phyloP scores from a whole-genome alignment of 495 filamentous ascomycete species.

The Parathielavia hyrcaniae region DNA sequence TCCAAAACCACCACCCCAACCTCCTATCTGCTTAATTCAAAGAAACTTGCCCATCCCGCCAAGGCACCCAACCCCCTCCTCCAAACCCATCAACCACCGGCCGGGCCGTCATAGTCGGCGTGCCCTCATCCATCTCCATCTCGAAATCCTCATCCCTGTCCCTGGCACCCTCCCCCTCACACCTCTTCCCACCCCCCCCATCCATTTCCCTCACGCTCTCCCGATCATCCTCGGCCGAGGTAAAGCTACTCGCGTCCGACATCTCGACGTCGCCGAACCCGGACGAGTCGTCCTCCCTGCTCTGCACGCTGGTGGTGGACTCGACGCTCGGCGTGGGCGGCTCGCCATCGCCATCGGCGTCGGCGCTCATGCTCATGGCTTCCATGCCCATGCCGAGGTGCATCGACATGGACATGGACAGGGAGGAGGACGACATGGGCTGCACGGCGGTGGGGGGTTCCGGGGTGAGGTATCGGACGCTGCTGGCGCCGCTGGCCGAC shows the following conservation, averaged over 20 bases:
- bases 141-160: slow-evolving; percentile 23
- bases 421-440: no score
- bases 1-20: no score
- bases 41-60: slow-evolving; percentile 10
- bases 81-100: slow-evolving; percentile 15
- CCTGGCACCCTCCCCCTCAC: neutral
- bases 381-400: neutral
- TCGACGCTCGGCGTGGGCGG: slow-evolving; percentile 19
- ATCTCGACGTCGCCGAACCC: slow-evolving; percentile 39
- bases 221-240: slow-evolving; percentile 25
- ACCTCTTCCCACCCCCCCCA: neutral
- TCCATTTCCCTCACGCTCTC: slow-evolving; percentile 8
- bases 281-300: slow-evolving; percentile 22
- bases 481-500: neutral
- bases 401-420: neutral
- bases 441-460: neutral
- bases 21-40: neutral
- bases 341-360: neutral
- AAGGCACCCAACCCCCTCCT: slow-evolving; percentile 10
- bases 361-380: neutral
- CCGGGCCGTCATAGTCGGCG: slow-evolving; percentile 28
- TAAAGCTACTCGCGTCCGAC: slow-evolving; percentile 36
- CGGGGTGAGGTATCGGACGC: slow-evolving; percentile 2
- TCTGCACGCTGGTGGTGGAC: slow-evolving; percentile 17
- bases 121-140: slow-evolving; percentile 28